These are phyloP conservation scores for Coniella lustricola DNA, from an alignment of 2,329 filamentous ascomycete species.

Conservation along the genomic window DNA sequence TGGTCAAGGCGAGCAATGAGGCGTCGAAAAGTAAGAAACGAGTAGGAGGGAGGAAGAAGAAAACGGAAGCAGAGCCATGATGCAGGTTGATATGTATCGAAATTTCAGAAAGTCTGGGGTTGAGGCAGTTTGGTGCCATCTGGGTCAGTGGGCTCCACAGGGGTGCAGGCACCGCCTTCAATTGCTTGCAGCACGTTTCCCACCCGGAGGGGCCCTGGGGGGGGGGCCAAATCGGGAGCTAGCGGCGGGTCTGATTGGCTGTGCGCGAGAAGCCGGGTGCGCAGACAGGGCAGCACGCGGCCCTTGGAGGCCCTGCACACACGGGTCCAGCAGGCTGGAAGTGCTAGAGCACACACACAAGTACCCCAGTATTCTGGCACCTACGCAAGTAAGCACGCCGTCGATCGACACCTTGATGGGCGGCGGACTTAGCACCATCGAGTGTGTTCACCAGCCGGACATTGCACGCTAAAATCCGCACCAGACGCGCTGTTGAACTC, in stretches of 20 bases:
- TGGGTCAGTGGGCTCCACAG: background rate
- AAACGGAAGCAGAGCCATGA: background rate
- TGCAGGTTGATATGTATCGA: slow-evolving; percentile 13
- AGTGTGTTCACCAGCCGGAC: too few relatives aligned
- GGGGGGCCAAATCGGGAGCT: background rate
- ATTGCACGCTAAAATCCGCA: too few relatives aligned
- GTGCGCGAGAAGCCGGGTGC: background rate
- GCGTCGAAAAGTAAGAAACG: background rate
- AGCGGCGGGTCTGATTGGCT: background rate
- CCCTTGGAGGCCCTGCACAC: too few relatives aligned
- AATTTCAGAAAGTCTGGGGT: background rate
- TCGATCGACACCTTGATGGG: too few relatives aligned
- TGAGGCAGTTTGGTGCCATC: background rate
- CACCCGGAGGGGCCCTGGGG: background rate
- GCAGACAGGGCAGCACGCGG: too few relatives aligned
- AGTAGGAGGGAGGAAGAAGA: background rate
- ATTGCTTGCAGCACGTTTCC: background rate
- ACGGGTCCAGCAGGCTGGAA: too few relatives aligned
- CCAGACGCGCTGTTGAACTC: too few relatives aligned
- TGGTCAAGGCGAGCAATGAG: slow-evolving; percentile 13
- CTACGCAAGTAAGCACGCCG: too few relatives aligned
- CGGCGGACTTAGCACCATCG: too few relatives aligned
- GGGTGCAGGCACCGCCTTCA: background rate
- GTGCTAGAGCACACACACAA: too few relatives aligned
- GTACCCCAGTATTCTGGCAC: too few relatives aligned